These are phyloP conservation scores for Periconia sp. DNA, from an alignment of 2,329 filamentous ascomycete genomes.

Conservation along the genomic window DNA sequence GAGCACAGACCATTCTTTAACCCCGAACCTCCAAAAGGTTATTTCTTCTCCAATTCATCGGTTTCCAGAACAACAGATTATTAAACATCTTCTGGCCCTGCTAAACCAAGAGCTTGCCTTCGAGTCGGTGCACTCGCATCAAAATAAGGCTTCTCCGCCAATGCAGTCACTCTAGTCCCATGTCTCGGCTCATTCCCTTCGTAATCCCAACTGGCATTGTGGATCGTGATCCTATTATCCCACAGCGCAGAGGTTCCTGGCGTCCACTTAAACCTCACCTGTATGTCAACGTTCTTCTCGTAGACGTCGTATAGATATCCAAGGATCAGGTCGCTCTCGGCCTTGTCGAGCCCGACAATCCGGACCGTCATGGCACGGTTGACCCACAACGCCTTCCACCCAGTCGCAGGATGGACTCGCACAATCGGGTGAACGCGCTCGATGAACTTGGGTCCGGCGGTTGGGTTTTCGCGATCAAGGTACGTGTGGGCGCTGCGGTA, in stretches of 20 bases:
- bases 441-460: conserved; percentile 64
- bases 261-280: conserved; percentile 72
- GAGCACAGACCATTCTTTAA: no score
- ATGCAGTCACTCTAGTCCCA: conserved; percentile 69
- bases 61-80: neutral
- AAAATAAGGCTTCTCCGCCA: conserved; percentile 73
- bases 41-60: neutral
- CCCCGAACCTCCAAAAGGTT: neutral
- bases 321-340: conserved; percentile 68
- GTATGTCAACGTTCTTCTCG: conserved; percentile 70
- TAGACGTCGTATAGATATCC: conserved; percentile 69
- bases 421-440: conserved; percentile 70
- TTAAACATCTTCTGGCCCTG: conserved; percentile 58
- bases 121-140: conserved; percentile 65
- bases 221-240: conserved; percentile 75
- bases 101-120: conserved; percentile 65
- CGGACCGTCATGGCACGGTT: conserved; percentile 69
- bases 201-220: conserved; percentile 76
- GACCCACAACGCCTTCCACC: conserved; percentile 74
- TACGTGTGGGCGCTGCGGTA: conserved; percentile 69
- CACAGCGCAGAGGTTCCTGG: conserved; percentile 67
- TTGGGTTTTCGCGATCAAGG: conserved; percentile 63
- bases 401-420: conserved; percentile 70
- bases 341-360: conserved; percentile 69
- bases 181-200: conserved; percentile 67